A percentile compares a stretch with the other conserved stretches of the same genome.
Evolutionary conservation across 768 basidiomycete species (phyloP).

Genomic region (Cystofilobasidium bisporidii): DNA sequence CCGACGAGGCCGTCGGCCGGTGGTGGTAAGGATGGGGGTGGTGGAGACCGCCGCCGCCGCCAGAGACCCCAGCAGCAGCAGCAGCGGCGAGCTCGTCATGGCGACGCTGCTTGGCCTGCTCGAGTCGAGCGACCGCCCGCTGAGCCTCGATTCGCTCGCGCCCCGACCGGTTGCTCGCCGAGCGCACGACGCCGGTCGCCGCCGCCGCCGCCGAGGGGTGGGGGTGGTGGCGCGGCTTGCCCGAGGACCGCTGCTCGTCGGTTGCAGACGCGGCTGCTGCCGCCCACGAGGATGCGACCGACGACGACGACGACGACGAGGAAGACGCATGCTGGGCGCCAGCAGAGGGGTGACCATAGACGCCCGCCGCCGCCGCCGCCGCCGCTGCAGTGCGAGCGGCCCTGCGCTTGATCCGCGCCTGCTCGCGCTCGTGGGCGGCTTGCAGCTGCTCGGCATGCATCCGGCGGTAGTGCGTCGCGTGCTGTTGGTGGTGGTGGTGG

Average conservation of each 20-base stretch:
- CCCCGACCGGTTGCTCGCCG: neutral
- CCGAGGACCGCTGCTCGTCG: too few species aligned
- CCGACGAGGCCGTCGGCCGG: slow-evolving; percentile 1
- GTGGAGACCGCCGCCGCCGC: too few species aligned
- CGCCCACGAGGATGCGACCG: neutral
- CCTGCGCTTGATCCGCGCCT: neutral
- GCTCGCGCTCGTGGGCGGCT: neutral
- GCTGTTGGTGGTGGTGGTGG: neutral
- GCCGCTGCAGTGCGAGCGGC: neutral
- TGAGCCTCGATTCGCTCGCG: neutral
- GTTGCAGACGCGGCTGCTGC: neutral
- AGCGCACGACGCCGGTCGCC: neutral
- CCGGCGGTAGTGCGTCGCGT: slow-evolving; percentile 18
- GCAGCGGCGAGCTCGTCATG: neutral
- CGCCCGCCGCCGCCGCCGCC: neutral
- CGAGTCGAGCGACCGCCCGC: slow-evolving; percentile 1
- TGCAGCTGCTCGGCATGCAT: slow-evolving; percentile 21
- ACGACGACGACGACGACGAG: too few species aligned
- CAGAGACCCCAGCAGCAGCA: too few species aligned
- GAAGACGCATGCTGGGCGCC: too few species aligned
- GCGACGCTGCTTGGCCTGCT: slow-evolving; percentile 4
- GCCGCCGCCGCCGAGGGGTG: neutral
- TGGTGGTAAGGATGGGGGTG: slow-evolving; percentile 5
- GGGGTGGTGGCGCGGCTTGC: too few species aligned
- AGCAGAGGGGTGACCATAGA: too few species aligned